Conservation (phyloP, 208 protist species). For the Histomonas meleagridis region DNA sequence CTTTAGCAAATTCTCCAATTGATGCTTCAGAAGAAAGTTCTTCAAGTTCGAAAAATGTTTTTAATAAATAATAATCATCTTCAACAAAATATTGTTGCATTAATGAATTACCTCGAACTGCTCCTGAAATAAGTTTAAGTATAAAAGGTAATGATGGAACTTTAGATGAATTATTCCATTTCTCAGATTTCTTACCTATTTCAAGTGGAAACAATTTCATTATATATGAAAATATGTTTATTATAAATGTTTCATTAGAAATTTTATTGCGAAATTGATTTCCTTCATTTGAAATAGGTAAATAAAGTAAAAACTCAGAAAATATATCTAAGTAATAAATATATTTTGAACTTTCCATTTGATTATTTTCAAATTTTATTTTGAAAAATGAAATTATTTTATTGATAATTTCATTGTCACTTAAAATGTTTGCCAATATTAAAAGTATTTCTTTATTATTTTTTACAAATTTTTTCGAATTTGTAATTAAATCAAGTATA, state of each 20-base stretch:
- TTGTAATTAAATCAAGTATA: too few species aligned
- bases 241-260: not conserved
- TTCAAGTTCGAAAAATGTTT: not conserved
- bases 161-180: not conserved
- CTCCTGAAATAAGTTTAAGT: not conserved
- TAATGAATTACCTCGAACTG: not conserved
- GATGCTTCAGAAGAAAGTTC: not conserved
- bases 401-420: not conserved
- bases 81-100: not conserved
- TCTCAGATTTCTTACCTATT: not conserved
- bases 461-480: too few species aligned
- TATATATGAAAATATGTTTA: not conserved
- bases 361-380: not conserved
- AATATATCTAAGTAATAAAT: not conserved
- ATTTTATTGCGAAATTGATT: not conserved
- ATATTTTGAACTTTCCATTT: not conserved
- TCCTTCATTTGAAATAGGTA: not conserved
- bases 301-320: not conserved
- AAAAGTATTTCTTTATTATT: too few species aligned
- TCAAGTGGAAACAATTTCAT: not conserved
- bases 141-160: not conserved
- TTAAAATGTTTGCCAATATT: too few species aligned
- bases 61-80: not conserved
- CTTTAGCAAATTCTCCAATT: not conserved
- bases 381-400: not conserved